Base-by-base conservation (phyloP, 2,329 filamentous ascomycete genomes). In the Exophiala spinifera region DNA sequence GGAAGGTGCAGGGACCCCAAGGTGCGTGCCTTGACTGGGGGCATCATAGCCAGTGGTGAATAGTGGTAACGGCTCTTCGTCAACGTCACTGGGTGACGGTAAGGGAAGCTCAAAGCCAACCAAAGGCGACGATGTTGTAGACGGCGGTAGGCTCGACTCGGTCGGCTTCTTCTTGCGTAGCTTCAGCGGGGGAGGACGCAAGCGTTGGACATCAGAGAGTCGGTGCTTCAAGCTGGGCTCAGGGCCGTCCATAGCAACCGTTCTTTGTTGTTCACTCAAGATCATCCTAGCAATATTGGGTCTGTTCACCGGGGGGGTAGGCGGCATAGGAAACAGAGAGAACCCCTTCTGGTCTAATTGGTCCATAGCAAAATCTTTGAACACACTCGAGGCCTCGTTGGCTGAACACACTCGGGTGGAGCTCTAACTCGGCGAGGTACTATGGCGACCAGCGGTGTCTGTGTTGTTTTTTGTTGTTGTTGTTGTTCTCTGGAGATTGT, bases 321-420 rank as follows among this genome's bases (percentile, higher is more conserved):
- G 54, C 46, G 54, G 54, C 54, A 56, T 51, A 33, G 54, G 54
- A 33, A 56, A 56, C 17, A 56, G 40, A 4, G 54, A 56, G 42
- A 56, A 56, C 8, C 54, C 54, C 7, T 28, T 36, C 8, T 40
- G 50, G 21, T 53, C 44, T 44, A 42, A 56, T 46, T 56, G 45
- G 54, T 45, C 49, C 49, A 56, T 56, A 11, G 40, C 40, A 31
- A 44, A 44, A 11, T 10, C 5, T 21, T 15, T 21, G 7, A 44
- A 15, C 42, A 28, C 20, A 2, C 36, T 39, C 36, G 36, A 39
- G 17, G 13, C n/a, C n/a, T n/a, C 36, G 36, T 50, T 46, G 47
- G 15, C 25, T 15, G 36, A 42, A 17, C 3, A n/a, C 8, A 36
- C 7, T 34, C 23, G 21, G 47, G 33, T 34, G 47, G 34, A 43